Evolutionary conservation across 2,329 filamentous ascomycete genomes (phyloP), one percentile per base, ranked within the genome.

Genomic region (Sclerotinia spermophila): DNA sequence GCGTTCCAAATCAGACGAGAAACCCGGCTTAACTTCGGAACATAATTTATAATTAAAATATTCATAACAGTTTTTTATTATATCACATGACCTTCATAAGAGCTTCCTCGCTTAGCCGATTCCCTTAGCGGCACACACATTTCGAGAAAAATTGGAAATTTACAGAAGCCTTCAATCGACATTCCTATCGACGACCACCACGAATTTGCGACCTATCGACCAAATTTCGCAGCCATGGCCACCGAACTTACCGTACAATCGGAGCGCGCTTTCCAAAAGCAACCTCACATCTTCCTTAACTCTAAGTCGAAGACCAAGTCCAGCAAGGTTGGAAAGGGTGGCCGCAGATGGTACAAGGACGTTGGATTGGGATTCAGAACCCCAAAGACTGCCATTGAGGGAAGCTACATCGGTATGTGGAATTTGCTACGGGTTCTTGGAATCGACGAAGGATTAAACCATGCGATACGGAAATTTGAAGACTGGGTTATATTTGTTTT

Each of bases 231-330:
- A 78, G 79, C 42, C 85, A 97, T 97, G 94, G 94, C 94, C 84
- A 97, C 94, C 89, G 94, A 97, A 89, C 89, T 97, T 87, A 97
- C 94, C 85, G 96, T 99, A 86, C 96, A 99, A 91, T 96, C 93
- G 84, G 96, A 99, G 92, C 95, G 96, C 88, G 96, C 96, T 89
- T 99, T 92, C 93, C 96, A 98, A 87, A 99, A 99, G 92, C 95
- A 99, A 90, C 96, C 96, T 85, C 96, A 99, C 87, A 97, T 99
- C 89, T 99, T 98, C 93, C 90, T 92, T 82, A 97, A 98, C 91
- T 88, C 91, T 83, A 99, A 99, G 92, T 86, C 87, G 84, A 93
- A 94, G 89, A 86, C 90, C 83, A 91, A 92, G 86, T 93, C 92
- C 83, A 86, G 87, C 84, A 91, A 90, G 84, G 91, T 91, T 80